A percentile compares a stretch with the other conserved stretches of the same genome.
phyloP scores from a whole-genome alignment of 192 early-diverging fungal genomes.

The Podila epicladia region DNA sequence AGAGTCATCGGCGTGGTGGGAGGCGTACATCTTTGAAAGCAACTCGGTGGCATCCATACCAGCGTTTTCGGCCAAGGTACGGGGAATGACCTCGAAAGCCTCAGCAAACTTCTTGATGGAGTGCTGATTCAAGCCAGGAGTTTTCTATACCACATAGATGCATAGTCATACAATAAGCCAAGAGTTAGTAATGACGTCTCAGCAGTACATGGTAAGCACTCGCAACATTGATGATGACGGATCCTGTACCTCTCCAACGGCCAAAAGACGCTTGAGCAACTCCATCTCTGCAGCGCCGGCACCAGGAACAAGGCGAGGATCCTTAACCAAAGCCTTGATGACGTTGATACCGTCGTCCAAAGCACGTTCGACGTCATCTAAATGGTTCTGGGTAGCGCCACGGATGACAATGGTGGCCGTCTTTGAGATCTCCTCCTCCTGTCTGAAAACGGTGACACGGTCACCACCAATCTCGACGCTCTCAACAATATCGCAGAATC shows the following conservation, averaged over 20 bases:
- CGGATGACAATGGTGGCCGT: conserved; percentile 96
- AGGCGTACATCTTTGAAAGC: conserved; percentile 91
- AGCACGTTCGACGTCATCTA: conserved; percentile 98
- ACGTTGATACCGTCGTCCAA: conserved; percentile 98
- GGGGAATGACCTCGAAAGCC: conserved; percentile 93
- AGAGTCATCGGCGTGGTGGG: conserved; percentile 76
- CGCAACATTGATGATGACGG: neutral
- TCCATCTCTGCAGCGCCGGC: conserved; percentile 97
- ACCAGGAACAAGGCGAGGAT: conserved; percentile 86
- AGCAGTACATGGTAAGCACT: neutral
- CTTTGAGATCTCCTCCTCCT: conserved; percentile 87
- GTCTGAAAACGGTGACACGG: conserved; percentile 97
- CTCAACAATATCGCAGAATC: conserved; percentile 96
- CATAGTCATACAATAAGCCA: neutral
- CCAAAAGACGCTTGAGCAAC: conserved; percentile 80
- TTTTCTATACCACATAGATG: conserved; percentile 57
- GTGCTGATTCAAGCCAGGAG: conserved; percentile 95
- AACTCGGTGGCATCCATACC: conserved; percentile 95
- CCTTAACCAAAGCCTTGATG: conserved; percentile 91
- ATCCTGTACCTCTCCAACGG: conserved; percentile 70
- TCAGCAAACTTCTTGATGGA: conserved; percentile 96
- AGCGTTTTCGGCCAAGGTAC: conserved; percentile 94
- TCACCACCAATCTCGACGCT: conserved; percentile 97
- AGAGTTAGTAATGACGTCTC: neutral
- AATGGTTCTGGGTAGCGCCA: conserved; percentile 93